phyloP scores from a whole-genome alignment of 2,329 filamentous ascomycete species.

The Parafenestella ontariensis region DNA sequence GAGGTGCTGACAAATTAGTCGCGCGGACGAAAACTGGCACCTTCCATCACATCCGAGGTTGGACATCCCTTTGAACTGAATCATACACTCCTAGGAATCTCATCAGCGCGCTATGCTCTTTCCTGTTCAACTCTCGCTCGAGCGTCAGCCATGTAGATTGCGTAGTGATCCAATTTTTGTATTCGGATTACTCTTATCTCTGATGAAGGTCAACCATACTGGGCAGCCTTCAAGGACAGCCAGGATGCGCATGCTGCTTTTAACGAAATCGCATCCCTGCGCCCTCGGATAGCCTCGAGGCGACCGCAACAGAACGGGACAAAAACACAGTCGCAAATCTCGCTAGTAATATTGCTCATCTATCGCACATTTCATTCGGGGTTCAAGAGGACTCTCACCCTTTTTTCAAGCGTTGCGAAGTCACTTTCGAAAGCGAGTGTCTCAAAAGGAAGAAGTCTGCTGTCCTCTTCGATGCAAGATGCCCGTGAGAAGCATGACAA shows the following conservation, averaged over 20 bases:
- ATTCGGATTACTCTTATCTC: not conserved
- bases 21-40: constrained; percentile 9
- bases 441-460: not conserved
- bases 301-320: not conserved
- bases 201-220: not conserved
- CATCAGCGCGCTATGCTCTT: too few species aligned
- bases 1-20: constrained; percentile 34
- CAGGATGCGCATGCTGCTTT: not conserved
- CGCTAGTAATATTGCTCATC: not conserved
- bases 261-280: too few species aligned
- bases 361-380: not conserved
- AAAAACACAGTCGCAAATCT: not conserved
- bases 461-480: not conserved
- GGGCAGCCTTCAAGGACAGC: not conserved
- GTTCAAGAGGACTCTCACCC: not conserved
- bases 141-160: too few species aligned
- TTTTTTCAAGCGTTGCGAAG: not conserved
- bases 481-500: not conserved
- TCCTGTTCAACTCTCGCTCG: too few species aligned
- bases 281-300: not conserved
- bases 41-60: constrained; percentile 16
- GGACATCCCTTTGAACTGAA: not conserved
- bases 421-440: not conserved
- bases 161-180: too few species aligned
- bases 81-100: too few species aligned